Percentiles rank a stretch among this genome's conserved stretches.
Evolutionary conservation across 345 rosid genomes (phyloP).

Genomic region (Nasturtium officinale): DNA sequence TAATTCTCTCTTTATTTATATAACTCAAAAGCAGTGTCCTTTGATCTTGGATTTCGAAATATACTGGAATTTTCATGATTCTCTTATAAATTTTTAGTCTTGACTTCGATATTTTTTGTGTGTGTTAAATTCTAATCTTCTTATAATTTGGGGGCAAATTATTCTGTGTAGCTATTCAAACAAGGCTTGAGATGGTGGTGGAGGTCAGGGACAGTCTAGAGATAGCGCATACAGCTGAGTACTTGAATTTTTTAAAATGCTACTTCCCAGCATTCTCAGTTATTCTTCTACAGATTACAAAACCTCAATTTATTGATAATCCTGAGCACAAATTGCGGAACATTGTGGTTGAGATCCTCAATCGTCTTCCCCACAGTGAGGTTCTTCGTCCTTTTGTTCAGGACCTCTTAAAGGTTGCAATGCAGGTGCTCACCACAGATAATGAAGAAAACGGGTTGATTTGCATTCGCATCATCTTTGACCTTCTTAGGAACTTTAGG

Average conservation of each 20-base stretch:
- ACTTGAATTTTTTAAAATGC: conserved; percentile 87
- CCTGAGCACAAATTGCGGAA: conserved; percentile 91
- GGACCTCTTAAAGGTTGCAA: conserved; percentile 91
- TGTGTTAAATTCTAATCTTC: too few species aligned
- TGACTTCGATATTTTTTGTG: not conserved
- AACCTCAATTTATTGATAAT: conserved; percentile 80
- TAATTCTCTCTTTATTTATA: conserved; percentile 37
- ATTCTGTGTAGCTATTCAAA: conserved; percentile 62
- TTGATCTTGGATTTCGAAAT: not conserved
- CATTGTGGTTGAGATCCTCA: conserved; percentile 90
- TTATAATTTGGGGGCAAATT: not conserved
- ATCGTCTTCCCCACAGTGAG: conserved; percentile 94
- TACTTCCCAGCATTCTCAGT: conserved; percentile 87
- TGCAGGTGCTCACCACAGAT: conserved; percentile 94
- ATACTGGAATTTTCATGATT: not conserved
- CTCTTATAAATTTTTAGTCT: not conserved
- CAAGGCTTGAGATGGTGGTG: conserved; percentile 87
- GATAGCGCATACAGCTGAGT: conserved; percentile 97
- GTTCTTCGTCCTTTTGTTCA: conserved; percentile 99
- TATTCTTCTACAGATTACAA: conserved; percentile 72
- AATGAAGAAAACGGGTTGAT: conserved; percentile 97
- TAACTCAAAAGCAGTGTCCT: not conserved
- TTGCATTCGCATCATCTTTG: conserved; percentile 93
- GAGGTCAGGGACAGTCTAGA: conserved; percentile 97
- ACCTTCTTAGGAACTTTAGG: conserved; percentile 91